Evolutionary conservation across 2,329 filamentous ascomycete genomes (phyloP), one percentile per base, ranked within the genome.

Genomic region (Fusarium coffeatum): DNA sequence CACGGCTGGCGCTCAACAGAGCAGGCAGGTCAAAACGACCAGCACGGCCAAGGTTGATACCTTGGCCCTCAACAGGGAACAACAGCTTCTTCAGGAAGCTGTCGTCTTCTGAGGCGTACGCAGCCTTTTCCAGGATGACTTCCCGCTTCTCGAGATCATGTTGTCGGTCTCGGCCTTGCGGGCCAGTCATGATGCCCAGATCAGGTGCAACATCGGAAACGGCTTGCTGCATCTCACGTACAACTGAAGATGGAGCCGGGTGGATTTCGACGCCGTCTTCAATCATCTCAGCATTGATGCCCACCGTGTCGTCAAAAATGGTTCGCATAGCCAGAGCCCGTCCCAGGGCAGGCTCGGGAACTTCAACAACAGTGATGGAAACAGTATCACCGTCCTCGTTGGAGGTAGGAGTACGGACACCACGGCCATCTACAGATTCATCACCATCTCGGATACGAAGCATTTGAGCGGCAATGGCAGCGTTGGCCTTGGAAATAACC

Each of bases 271-370:
- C 88, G 12, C 96, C 96, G 72, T 99, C 96, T 67, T 95, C 91
- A 76, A 95, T 97, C 94, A 99, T 98, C 83, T 99, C 96, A 1
- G 92, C 87, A 74, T 98, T 98, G 82, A 99, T 98, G 54, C 96
- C 96, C 22, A 91, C 84, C n/a, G 85, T 88, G 74, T 98, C 96
- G 72, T 99, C 95, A 74, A 99, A 99, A 37, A 98, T 89, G 16
- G 93, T 93, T 41, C 93, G 92, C 83, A 99, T 89, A 15, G 93
- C 89, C n/a, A 97, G 81, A 0, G 95, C 96, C 80, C 96, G 98
- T 62, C 92, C 94, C 1, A 99, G 84, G 2, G 88, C 86, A 30
- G 93, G 90, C 68, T 90, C 88, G 0, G 96, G 93, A 11, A 98
- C 86, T 72, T 98, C 96, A 8, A 99, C 83, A 11, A 99, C 86